Conservation (phyloP, 2,329 filamentous ascomycete genomes). For the Aspergillus ibericus region DNA sequence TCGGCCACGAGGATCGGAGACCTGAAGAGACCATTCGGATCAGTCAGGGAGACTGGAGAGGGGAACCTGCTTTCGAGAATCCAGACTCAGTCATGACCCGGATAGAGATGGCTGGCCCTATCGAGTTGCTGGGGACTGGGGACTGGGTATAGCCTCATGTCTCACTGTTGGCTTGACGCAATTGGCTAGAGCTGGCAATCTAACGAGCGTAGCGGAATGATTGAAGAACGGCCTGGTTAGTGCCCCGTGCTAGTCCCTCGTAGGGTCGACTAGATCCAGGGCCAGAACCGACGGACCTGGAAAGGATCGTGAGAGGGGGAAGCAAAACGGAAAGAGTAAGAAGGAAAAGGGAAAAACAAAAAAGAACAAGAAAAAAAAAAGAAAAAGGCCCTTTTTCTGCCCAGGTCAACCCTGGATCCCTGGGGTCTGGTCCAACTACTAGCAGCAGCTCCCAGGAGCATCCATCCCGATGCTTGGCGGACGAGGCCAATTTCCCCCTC, state of each 20-base stretch:
- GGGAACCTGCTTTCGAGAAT: background rate
- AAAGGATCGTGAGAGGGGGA: background rate
- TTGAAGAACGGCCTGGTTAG: constrained; percentile 5
- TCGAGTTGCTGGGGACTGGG: background rate
- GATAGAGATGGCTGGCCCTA: background rate
- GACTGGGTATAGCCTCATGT: constrained; percentile 1
- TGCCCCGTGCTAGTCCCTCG: background rate
- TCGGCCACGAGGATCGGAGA: no score
- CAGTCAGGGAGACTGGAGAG: no score
- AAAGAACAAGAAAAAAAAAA: background rate
- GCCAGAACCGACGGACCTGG: constrained; percentile 3
- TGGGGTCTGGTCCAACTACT: constrained; percentile 1
- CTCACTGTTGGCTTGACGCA: background rate
- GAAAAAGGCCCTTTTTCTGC: background rate
- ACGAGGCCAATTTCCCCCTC: background rate
- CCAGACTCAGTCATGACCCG: background rate
- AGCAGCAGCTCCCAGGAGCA: background rate
- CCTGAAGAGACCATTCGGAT: no score
- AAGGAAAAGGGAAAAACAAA: background rate
- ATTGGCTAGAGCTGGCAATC: constrained; percentile 2
- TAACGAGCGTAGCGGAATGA: constrained; percentile 6
- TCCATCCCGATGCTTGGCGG: background rate
- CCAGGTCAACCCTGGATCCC: constrained; percentile 3
- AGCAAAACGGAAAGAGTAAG: background rate
- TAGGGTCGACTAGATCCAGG: constrained; percentile 2